phyloP scores from a whole-genome alignment of 2,329 filamentous ascomycete genomes.

The Cladophialophora yegresii region DNA sequence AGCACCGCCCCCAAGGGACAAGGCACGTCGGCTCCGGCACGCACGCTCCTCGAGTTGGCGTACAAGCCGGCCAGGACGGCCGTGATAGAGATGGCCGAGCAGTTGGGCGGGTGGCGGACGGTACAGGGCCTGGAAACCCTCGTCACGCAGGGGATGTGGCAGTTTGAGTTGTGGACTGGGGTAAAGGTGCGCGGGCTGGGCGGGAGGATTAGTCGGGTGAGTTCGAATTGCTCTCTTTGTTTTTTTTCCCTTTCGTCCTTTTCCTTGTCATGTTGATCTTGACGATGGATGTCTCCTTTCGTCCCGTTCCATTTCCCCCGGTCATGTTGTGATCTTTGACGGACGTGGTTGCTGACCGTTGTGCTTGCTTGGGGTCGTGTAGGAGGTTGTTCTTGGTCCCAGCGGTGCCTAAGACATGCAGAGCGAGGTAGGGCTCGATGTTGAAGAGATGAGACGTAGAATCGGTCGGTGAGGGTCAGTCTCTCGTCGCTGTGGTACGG shows the following conservation, averaged over 20 bases:
- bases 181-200: constrained; percentile 50
- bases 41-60: constrained; percentile 80
- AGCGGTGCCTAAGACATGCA: constrained; percentile 14
- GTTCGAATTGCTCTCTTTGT: constrained; percentile 23
- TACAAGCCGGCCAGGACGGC: constrained; percentile 86
- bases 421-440: too few species aligned
- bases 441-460: too few species aligned
- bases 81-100: constrained; percentile 78
- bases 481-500: too few species aligned
- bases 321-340: neutral
- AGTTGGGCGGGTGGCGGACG: constrained; percentile 69
- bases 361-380: neutral
- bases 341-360: neutral
- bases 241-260: neutral
- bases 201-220: constrained; percentile 44
- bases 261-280: neutral
- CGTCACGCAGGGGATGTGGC: constrained; percentile 79
- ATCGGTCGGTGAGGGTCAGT: neutral
- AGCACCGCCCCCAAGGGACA: constrained; percentile 15
- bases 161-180: constrained; percentile 83
- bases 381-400: constrained; percentile 31
- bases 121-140: constrained; percentile 88
- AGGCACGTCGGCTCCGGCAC: constrained; percentile 11
- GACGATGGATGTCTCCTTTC: too few species aligned
- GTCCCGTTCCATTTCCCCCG: neutral